Base-by-base conservation (phyloP, 1,284 basidiomycete genomes). In the Sanghuangporus sanghuang region DNA sequence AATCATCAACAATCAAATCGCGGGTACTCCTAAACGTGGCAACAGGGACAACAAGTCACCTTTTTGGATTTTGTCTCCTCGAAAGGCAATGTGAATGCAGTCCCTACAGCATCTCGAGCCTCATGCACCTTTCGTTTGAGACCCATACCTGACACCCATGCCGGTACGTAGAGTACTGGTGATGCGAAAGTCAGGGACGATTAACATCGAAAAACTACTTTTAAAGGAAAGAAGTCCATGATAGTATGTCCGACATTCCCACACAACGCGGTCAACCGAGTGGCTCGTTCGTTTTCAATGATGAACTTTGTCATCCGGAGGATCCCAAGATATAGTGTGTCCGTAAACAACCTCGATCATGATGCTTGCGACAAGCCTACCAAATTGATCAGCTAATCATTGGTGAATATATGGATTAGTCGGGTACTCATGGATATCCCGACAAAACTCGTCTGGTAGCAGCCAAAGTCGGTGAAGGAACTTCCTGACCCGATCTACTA, bases 371-470 rank as follows among this genome's bases (percentile, higher is more conserved):
- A 18, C 9, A 56, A 59, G 9, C 50, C 61, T 57, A 55, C 62
- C 14, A 63, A 32, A 32, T 59, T 48, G 16, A 46, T 23, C 44
- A 39, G 16, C 39, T 35, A 16, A 58, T 36, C 35, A 65, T 36
- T 12, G 61, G 62, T 39, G 6, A 3, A 21, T 18, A 50, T 7
- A 7, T 46, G 11, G 14, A 46, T n/a, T 46, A n/a, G 16, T n/a
- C 16, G 21, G 7, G 35, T 63, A 77, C 76, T 72, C 65, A 36
- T 69, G 67, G 8, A 74, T 65, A 59, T 38, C 21, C 9, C 38
- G 21, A 36, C 14, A 54, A 50, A 71, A 69, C 8, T 66, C 67
- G 35, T 71, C 68, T 0, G 72, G 72, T 14, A 54, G 62, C 16
- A 69, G 32, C 38, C 70, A 60, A 5, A 73, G 61, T 7, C 66